phyloP scores from a whole-genome alignment of 106 monocot species.

The Allium fistulosum region DNA sequence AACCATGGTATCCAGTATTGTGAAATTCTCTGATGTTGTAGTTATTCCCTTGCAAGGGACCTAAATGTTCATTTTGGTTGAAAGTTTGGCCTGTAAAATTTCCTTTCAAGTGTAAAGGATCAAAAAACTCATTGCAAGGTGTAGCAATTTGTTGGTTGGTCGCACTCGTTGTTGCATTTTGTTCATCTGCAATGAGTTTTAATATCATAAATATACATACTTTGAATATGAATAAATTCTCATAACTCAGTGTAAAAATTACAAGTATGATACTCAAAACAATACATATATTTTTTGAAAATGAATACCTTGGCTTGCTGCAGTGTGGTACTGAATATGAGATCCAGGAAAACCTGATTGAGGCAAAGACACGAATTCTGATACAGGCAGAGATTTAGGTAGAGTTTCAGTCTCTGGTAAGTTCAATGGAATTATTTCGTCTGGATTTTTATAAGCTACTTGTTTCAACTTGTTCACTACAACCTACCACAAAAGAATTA shows the following conservation, averaged over 20 bases:
- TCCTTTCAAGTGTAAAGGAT: constrained; percentile 16
- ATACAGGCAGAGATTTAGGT: background rate
- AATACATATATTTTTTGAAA: background rate
- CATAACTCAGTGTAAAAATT: too few species aligned
- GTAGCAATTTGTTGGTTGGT: constrained; percentile 3
- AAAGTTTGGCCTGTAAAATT: constrained; percentile 3
- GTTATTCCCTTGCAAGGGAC: constrained; percentile 15
- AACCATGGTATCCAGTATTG: constrained; percentile 6
- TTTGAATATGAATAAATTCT: background rate
- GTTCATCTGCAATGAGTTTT: constrained; percentile 21
- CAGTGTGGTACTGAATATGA: constrained; percentile 9
- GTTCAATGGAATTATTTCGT: constrained; percentile 35
- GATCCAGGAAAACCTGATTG: constrained; percentile 4
- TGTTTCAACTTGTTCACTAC: constrained; percentile 43
- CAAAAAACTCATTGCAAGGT: constrained; percentile 13
- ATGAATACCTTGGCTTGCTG: constrained; percentile 16
- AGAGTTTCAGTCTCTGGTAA: constrained; percentile 1
- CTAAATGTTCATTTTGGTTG: constrained; percentile 9
- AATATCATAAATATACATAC: background rate
- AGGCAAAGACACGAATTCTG: constrained; percentile 2
- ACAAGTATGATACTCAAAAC: background rate
- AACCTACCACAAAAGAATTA: constrained; percentile 23
- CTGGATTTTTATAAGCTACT: constrained; percentile 38
- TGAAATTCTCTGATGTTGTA: constrained; percentile 5
- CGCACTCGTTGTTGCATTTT: background rate